phyloP scores from a whole-genome alignment of 352 stramenopile species.

The Pythium aquatile region DNA sequence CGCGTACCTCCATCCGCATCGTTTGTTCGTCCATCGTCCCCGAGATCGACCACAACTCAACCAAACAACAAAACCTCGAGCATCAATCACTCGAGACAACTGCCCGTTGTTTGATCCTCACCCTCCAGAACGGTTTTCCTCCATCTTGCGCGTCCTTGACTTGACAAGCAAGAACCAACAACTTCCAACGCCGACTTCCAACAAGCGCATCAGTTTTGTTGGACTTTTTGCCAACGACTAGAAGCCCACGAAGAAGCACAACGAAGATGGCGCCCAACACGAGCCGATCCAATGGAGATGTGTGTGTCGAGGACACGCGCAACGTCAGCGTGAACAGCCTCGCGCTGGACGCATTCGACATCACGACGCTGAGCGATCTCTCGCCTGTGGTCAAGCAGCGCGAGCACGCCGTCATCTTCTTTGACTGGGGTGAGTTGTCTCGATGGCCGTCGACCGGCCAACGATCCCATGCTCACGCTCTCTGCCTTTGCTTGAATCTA shows the following conservation, averaged over 20 bases:
- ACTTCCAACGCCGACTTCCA: not conserved
- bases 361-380: slow-evolving; percentile 31
- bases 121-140: slow-evolving; percentile 4
- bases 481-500: slow-evolving; percentile 7
- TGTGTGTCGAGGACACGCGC: slow-evolving; percentile 63
- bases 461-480: slow-evolving; percentile 4
- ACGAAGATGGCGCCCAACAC: slow-evolving; percentile 63
- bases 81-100: slow-evolving; percentile 3
- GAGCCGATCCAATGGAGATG: slow-evolving; percentile 35
- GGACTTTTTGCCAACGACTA: not conserved
- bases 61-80: not conserved
- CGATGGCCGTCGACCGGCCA: not conserved
- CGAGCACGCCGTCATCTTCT: slow-evolving; percentile 79
- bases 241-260: not conserved
- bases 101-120: not conserved
- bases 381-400: slow-evolving; percentile 32
- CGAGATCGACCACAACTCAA: slow-evolving; percentile 23
- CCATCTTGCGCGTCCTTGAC: not conserved
- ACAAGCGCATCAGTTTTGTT: not conserved
- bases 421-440: slow-evolving; percentile 71
- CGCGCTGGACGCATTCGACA: slow-evolving; percentile 55
- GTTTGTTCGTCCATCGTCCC: slow-evolving; percentile 5
- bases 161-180: slow-evolving; percentile 2
- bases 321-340: slow-evolving; percentile 32
- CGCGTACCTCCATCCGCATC: slow-evolving; percentile 1